Conservation (phyloP, 106 monocot genomes). For the Chionographis japonica region DNA sequence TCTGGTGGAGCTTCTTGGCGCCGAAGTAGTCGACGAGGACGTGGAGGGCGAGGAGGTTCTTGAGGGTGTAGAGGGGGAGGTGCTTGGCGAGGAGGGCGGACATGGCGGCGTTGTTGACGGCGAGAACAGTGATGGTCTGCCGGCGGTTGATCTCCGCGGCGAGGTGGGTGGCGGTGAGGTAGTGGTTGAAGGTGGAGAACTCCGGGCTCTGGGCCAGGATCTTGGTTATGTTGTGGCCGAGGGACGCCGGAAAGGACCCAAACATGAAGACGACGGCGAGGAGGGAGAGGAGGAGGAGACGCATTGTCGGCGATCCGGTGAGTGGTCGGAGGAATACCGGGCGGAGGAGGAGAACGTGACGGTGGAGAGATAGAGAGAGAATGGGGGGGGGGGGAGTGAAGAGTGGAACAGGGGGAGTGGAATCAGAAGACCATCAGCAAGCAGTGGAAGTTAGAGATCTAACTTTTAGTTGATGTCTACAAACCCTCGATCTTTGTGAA, state of each 20-base stretch:
- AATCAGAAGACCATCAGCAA: too few relatives aligned
- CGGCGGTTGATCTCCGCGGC: constrained; percentile 50
- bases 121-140: constrained; percentile 57
- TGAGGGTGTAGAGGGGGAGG: constrained; percentile 39
- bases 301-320: background rate
- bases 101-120: constrained; percentile 56
- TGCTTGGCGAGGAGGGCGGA: constrained; percentile 29
- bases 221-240: constrained; percentile 52
- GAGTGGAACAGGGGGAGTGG: background rate
- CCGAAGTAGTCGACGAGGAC: constrained; percentile 59
- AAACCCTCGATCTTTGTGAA: too few relatives aligned
- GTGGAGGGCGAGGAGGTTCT: constrained; percentile 51
- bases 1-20: constrained; percentile 55
- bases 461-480: too few relatives aligned
- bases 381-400: background rate
- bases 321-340: too few relatives aligned
- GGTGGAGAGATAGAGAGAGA: too few relatives aligned
- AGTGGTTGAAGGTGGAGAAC: constrained; percentile 82
- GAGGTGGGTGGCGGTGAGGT: constrained; percentile 54
- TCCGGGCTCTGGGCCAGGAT: constrained; percentile 52
- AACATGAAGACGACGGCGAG: background rate
- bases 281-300: too few relatives aligned
- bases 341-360: too few relatives aligned
- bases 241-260: background rate
- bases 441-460: too few relatives aligned